Evolutionary conservation across 2,329 filamentous ascomycete genomes (phyloP).

Genomic region (Lithohypha guttulata): DNA sequence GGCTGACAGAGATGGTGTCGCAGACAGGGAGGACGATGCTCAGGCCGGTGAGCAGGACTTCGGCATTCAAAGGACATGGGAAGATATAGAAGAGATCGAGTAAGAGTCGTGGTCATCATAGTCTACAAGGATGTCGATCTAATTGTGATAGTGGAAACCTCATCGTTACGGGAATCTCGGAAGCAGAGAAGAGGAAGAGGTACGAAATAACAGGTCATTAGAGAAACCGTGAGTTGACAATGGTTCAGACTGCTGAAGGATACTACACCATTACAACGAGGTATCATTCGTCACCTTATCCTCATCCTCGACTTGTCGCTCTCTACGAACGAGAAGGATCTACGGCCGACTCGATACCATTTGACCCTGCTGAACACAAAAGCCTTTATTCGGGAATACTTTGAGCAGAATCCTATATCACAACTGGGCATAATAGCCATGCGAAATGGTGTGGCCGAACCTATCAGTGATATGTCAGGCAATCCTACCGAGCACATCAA

Average conservation of each 20-base stretch:
- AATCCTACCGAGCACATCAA: slow-evolving; percentile 83
- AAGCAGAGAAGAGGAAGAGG: slow-evolving; percentile 71
- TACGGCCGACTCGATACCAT: slow-evolving; percentile 76
- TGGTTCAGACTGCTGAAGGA: slow-evolving; percentile 66
- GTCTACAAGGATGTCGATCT: too few relatives aligned
- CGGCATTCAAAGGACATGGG: slow-evolving; percentile 45
- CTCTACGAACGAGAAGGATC: slow-evolving; percentile 90
- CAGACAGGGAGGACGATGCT: slow-evolving; percentile 12
- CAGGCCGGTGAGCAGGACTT: slow-evolving; percentile 34
- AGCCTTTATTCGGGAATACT: slow-evolving; percentile 87
- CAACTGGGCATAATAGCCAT: slow-evolving; percentile 89
- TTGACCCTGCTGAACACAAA: slow-evolving; percentile 72
- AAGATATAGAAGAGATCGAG: slow-evolving; percentile 68
- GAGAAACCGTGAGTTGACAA: slow-evolving; percentile 14
- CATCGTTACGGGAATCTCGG: slow-evolving; percentile 60
- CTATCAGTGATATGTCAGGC: slow-evolving; percentile 80
- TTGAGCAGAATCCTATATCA: slow-evolving; percentile 96
- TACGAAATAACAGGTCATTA: slow-evolving; percentile 25
- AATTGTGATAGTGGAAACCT: too few relatives aligned
- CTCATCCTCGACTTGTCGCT: slow-evolving; percentile 85
- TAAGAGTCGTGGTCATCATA: too few relatives aligned
- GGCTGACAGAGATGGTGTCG: slow-evolving; percentile 34
- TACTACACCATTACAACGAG: slow-evolving; percentile 87
- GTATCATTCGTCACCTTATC: slow-evolving; percentile 93
- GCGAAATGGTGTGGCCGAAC: slow-evolving; percentile 77